These are phyloP conservation scores for Eucalyptus cloeziana DNA, from an alignment of 345 rosid species.

Conservation along the genomic window DNA sequence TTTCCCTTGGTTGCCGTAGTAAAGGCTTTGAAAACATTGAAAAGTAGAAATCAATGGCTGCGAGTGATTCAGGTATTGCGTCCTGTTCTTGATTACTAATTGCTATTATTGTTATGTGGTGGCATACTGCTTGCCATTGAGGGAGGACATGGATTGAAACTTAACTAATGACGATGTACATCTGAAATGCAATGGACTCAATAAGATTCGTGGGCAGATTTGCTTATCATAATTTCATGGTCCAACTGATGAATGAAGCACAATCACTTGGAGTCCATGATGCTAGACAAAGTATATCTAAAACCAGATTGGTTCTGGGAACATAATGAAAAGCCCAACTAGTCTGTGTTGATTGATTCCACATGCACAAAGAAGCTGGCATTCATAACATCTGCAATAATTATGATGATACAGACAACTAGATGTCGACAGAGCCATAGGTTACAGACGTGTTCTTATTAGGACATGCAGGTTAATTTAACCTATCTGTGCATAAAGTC, in stretches of 20 bases:
- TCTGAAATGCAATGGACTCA: not conserved
- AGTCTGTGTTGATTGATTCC: not conserved
- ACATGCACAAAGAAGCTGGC: not conserved
- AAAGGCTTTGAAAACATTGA: conserved; percentile 53
- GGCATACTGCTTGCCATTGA: not conserved
- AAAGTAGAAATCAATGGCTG: conserved; percentile 60
- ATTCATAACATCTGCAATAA: not conserved
- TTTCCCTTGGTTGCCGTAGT: conserved; percentile 75
- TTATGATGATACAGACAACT: not conserved
- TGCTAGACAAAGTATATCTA: not conserved
- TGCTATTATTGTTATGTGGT: not conserved
- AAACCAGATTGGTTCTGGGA: not conserved
- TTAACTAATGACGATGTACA: not conserved
- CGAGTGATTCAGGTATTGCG: conserved; percentile 65
- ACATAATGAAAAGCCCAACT: not conserved
- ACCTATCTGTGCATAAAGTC: not conserved
- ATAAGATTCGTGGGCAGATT: not conserved
- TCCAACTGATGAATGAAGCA: not conserved
- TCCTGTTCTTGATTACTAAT: not conserved
- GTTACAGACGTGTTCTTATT: not conserved
- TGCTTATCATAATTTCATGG: not conserved
- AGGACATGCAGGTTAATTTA: not conserved
- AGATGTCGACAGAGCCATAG: not conserved
- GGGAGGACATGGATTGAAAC: not conserved
- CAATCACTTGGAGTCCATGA: not conserved